Evolutionary conservation across 75 land plant species (phyloP), one percentile per base, ranked within the genome.

Genomic region (Chamaecyparis obtusa): DNA sequence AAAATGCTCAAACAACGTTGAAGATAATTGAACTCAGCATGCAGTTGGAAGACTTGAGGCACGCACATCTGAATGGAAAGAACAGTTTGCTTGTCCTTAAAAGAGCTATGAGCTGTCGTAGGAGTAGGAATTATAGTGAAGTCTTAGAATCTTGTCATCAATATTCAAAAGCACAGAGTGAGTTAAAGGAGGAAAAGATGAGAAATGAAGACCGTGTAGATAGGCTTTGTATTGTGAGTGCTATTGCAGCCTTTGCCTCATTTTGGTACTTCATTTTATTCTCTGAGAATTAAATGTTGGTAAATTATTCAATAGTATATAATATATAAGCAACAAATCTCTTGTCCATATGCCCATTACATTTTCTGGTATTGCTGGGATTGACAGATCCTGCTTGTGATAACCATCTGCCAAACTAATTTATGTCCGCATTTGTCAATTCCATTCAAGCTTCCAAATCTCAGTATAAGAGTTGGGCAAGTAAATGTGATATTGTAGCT

Each of bases 11-110:
- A 24, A 90, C 92, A 35, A 87, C 83, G 0, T 87, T 96, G 16
- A 89, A 91, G 44, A 49, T 96, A 49, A 94, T 91, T 2, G 96
- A 96, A 87, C 91, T 96, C 16, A 95, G 94, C 88, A 93, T 96
- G 96, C 95, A 94, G 89, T 88, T 96, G 83, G 95, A 92, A 87
- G 95, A 96, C 85, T 89, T 94, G 90, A 95, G 88, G 30, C 93
- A 96, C 46, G 92, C 90, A 14, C 93, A 92, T 76, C 91, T 96
- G 49, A 94, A 95, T 84, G 98, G 98, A 55, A 85, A 89, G 85
- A 92, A 93, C 77, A 94, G 96, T 80, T 84, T 96, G 84, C 87
- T 90, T 17, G 90, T 92, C 13, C 88, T 96, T 1, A 91, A 89
- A 67, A 83, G 89, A 85, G 95, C 94, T 8, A 76, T 95, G 76